phyloP scores from a whole-genome alignment of 2,329 filamentous ascomycete genomes.

The Penicillium sp. region DNA sequence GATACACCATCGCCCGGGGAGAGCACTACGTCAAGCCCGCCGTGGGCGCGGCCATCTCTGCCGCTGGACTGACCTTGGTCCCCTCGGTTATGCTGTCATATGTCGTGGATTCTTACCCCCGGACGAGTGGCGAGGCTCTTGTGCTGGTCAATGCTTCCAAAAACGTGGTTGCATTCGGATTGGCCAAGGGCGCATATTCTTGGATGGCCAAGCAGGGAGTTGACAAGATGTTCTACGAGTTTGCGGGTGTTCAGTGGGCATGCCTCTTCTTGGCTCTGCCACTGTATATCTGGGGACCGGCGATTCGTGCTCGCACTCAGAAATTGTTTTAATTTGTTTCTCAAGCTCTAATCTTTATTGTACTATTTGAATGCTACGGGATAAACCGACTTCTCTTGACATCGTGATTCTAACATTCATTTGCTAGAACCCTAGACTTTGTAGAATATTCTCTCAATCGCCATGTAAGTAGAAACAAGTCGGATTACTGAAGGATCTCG shows the following conservation, averaged over 20 bases:
- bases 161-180: constrained; percentile 34
- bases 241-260: constrained; percentile 42
- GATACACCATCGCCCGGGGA: constrained; percentile 33
- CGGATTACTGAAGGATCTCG: neutral
- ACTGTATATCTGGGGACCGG: constrained; percentile 38
- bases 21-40: constrained; percentile 32
- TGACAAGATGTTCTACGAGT: constrained; percentile 42
- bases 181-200: constrained; percentile 32
- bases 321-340: constrained; percentile 15
- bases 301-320: constrained; percentile 22
- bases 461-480: neutral
- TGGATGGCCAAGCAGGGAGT: constrained; percentile 38
- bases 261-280: constrained; percentile 35
- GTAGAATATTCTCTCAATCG: neutral
- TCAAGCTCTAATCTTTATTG: neutral
- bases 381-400: neutral
- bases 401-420: neutral
- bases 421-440: neutral
- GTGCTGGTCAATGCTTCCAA: constrained; percentile 40
- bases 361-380: neutral
- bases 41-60: constrained; percentile 35
- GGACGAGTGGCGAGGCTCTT: constrained; percentile 37
- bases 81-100: constrained; percentile 42
- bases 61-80: constrained; percentile 36
- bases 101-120: constrained; percentile 40